Percentiles rank a stretch among this genome's conserved stretches.
Evolutionary conservation across 1,139 yeast genomes (phyloP).

Genomic region (Geotrichum cucujoidarum): DNA sequence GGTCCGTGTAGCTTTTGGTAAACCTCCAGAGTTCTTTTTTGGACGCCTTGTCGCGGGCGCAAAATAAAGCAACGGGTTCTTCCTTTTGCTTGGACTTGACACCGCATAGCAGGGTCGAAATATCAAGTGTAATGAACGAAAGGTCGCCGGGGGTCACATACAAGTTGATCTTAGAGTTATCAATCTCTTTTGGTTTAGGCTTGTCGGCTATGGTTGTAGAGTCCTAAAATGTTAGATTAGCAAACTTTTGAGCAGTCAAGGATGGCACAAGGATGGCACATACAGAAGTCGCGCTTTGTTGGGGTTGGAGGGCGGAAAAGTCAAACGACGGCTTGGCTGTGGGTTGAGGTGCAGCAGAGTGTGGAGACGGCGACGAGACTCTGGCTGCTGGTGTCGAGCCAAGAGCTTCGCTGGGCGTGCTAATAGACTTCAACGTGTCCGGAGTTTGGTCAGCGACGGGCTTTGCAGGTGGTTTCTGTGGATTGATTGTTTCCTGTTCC

Average conservation of each 20-base stretch:
- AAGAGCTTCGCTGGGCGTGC: not conserved
- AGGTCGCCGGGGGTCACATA: conserved; percentile 66
- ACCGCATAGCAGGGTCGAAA: conserved; percentile 49
- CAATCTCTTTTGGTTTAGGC: conserved; percentile 1
- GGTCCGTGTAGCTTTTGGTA: conserved; percentile 54
- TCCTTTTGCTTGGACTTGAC: conserved; percentile 38
- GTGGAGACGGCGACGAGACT: too few relatives aligned
- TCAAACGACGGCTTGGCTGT: conserved; percentile 3
- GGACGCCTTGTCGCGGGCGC: conserved; percentile 54
- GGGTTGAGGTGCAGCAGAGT: not conserved
- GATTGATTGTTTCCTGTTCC: too few relatives aligned
- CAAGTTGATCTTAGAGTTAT: conserved; percentile 29
- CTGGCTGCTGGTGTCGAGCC: too few relatives aligned
- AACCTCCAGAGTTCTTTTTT: conserved; percentile 69
- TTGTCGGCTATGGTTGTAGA: not conserved
- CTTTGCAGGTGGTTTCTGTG: not conserved
- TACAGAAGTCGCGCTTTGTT: conserved; percentile 6
- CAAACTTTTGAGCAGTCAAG: not conserved
- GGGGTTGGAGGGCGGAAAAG: not conserved
- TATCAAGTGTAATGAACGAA: conserved; percentile 54
- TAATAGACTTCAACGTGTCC: not conserved
- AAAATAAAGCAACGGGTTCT: conserved; percentile 57
- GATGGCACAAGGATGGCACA: not conserved
- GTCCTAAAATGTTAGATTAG: not conserved
- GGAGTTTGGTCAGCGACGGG: too few relatives aligned